phyloP scores from a whole-genome alignment of 2,329 filamentous ascomycete species.

The Alternaria conjuncta region DNA sequence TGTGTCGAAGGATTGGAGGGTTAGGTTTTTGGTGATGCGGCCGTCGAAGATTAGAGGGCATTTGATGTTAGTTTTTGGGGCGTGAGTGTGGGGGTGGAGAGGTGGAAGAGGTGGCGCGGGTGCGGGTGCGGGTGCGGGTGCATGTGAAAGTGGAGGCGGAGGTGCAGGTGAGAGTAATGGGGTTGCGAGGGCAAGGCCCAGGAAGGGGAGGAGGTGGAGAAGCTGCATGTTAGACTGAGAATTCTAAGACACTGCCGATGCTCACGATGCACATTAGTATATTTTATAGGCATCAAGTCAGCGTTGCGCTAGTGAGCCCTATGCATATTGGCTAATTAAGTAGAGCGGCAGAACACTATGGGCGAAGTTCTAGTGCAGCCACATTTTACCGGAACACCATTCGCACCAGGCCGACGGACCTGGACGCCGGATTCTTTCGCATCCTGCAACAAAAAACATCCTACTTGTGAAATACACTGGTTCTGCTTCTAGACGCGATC shows the following conservation, averaged over 20 bases:
- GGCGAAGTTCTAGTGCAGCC: not conserved
- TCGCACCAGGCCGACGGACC: not conserved
- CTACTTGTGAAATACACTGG: not conserved
- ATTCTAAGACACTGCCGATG: not conserved
- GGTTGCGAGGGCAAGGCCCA: not conserved
- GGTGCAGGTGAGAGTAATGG: not conserved
- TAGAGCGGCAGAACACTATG: not conserved
- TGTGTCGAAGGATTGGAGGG: slow-evolving; percentile 27
- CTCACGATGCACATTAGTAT: not conserved
- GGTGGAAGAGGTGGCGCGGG: not conserved
- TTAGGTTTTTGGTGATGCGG: slow-evolving; percentile 27
- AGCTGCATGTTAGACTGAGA: not conserved
- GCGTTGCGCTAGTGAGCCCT: not conserved
- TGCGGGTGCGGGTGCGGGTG: not conserved
- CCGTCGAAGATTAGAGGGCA: slow-evolving; percentile 42
- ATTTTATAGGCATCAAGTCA: not conserved
- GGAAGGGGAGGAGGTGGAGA: not conserved
- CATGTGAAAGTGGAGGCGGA: not conserved
- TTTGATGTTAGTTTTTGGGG: slow-evolving; percentile 8
- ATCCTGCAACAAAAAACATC: not conserved
- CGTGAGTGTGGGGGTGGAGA: not conserved
- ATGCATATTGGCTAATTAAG: not conserved
- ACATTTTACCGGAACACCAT: not conserved
- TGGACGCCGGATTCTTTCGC: not conserved
- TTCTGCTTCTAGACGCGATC: not conserved